Conservation (phyloP, 805 yeast genomes). For the Sugiyamaella boreocaroliniensis region DNA sequence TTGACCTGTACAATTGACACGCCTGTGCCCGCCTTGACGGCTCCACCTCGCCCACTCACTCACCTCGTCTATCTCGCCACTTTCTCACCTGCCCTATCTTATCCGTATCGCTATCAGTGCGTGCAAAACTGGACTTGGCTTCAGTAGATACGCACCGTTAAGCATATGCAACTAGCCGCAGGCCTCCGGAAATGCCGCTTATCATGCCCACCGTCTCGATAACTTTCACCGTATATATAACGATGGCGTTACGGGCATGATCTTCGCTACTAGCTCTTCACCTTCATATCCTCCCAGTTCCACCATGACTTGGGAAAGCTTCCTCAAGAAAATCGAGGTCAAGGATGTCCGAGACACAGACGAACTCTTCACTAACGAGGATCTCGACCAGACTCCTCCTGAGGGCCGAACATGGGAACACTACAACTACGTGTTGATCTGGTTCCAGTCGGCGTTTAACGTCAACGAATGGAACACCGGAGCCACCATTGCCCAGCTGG, state of each 20-base stretch:
- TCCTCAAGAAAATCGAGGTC: conserved; percentile 2
- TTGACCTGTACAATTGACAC: no score
- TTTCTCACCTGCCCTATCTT: no score
- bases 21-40: no score
- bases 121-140: no score
- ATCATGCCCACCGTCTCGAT: no score
- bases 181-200: no score
- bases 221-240: no score
- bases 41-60: no score
- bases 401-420: conserved; percentile 9
- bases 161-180: no score
- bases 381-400: conserved; percentile 6
- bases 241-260: neutral
- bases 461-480: conserved; percentile 29
- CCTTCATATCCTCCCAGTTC: conserved; percentile 14
- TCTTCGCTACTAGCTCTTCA: neutral
- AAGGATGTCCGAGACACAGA: conserved; percentile 2
- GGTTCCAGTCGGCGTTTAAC: conserved; percentile 23
- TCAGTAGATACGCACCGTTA: no score
- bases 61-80: no score
- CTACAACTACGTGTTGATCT: conserved; percentile 6
- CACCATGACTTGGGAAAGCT: conserved; percentile 27
- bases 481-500: conserved; percentile 18
- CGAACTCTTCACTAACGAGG: conserved; percentile 4
- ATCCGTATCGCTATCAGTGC: no score